Percentiles rank a stretch among this genome's conserved stretches.
These are phyloP conservation scores for Pleurotus platypus DNA, from an alignment of 768 basidiomycete species.

Conservation along the genomic window DNA sequence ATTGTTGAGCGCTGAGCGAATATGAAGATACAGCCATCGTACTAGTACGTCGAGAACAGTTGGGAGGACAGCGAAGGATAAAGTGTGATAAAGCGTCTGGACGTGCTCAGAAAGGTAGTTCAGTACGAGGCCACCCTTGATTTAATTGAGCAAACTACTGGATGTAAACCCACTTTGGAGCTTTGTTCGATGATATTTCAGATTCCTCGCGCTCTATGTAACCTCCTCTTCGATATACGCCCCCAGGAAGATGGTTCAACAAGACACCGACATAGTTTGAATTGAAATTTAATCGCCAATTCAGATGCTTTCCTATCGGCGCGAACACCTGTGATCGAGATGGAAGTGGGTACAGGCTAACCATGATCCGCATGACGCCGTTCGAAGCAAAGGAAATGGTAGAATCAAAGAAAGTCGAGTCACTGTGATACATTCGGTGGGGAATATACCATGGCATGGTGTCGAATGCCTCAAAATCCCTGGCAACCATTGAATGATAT, in stretches of 20 bases:
- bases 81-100: too few species aligned
- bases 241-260: background rate
- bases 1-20: too few species aligned
- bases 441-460: too few species aligned
- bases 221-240: background rate
- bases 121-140: too few species aligned
- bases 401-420: background rate
- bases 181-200: background rate
- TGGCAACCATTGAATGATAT: too few species aligned
- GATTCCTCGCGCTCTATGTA: background rate
- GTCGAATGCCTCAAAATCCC: background rate
- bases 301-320: background rate
- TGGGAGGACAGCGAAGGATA: too few species aligned
- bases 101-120: too few species aligned
- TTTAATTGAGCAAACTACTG: background rate
- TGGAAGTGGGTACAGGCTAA: background rate
- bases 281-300: background rate
- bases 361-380: background rate
- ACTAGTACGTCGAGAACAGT: too few species aligned
- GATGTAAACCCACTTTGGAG: background rate
- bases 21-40: too few species aligned
- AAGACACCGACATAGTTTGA: background rate
- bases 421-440: too few species aligned
- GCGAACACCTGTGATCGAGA: background rate
- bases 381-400: background rate